Evolutionary conservation across 108 stramenopile genomes (phyloP).

Genomic region (Skeletonema costatum): DNA sequence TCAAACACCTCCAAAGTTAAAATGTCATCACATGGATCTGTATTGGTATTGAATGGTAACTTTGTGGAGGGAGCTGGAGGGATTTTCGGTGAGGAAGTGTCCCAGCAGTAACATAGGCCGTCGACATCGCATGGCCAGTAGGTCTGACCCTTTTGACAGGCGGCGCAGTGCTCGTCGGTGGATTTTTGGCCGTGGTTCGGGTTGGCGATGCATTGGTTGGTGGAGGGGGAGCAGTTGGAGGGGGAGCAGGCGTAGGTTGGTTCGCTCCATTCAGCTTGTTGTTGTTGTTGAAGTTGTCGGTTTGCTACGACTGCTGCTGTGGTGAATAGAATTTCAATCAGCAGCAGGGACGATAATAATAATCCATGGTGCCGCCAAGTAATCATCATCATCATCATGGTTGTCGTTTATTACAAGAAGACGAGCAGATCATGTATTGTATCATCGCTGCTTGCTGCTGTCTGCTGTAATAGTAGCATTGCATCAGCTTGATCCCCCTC

Average conservation of each 20-base stretch:
- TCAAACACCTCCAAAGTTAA: conserved; percentile 3
- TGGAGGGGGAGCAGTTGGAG: not conserved
- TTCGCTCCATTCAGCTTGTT: not conserved
- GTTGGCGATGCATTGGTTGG: not conserved
- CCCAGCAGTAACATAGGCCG: conserved; percentile 6
- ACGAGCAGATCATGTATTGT: no score
- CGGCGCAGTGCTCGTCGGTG: not conserved
- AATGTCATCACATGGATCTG: not conserved
- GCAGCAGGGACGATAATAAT: no score
- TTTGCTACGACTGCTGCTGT: not conserved
- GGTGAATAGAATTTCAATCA: no score
- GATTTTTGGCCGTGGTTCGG: not conserved
- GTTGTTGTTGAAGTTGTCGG: not conserved
- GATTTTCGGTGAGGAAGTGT: not conserved
- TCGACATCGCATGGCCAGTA: conserved; percentile 14
- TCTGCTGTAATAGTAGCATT: no score
- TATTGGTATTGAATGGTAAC: not conserved
- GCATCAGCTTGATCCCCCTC: no score
- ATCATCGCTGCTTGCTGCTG: no score
- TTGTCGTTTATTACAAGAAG: no score
- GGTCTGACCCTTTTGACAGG: not conserved
- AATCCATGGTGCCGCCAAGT: no score
- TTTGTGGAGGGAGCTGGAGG: not conserved
- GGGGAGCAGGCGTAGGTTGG: conserved; percentile 1
- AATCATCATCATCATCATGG: no score